Evolutionary conservation across 352 stramenopile species (phyloP).

Genomic region (Phytophthora kernoviae): DNA sequence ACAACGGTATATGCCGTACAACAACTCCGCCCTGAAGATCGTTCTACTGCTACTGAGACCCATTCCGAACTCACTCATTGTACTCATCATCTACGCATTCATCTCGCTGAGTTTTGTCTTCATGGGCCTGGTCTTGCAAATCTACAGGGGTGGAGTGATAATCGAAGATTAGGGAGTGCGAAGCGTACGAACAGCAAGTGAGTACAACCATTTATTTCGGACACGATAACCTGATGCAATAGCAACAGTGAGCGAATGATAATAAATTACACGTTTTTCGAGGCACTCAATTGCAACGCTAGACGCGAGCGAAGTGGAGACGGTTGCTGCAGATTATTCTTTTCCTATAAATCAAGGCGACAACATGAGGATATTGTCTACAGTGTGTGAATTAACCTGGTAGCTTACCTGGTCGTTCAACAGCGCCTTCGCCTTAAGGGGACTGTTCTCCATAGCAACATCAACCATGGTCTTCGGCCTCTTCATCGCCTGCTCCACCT

Average conservation of each 20-base stretch:
- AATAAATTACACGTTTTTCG: conserved; percentile 48
- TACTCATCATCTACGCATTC: conserved; percentile 26
- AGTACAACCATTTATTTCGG: conserved; percentile 4
- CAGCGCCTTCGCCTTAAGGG: conserved; percentile 52
- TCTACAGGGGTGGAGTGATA: conserved; percentile 4
- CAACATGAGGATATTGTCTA: neutral
- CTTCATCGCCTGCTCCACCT: conserved; percentile 81
- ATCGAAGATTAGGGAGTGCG: neutral
- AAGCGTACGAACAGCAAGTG: neutral
- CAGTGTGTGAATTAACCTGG: neutral
- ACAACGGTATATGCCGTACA: conserved; percentile 74
- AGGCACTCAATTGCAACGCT: conserved; percentile 41
- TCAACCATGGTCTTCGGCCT: conserved; percentile 75
- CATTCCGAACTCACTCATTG: conserved; percentile 25
- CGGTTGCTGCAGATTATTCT: conserved; percentile 19
- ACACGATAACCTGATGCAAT: neutral
- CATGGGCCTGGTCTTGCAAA: conserved; percentile 21
- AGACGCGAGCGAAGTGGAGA: conserved; percentile 52
- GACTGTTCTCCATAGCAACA: conserved; percentile 75
- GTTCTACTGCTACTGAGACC: conserved; percentile 32
- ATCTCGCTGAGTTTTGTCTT: conserved; percentile 26
- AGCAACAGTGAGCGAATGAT: conserved; percentile 11
- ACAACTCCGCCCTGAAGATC: conserved; percentile 14
- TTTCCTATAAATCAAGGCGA: conserved; percentile 21
- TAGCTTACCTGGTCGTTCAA: conserved; percentile 42